Evolutionary conservation across 306 rosid genomes (phyloP).

Genomic region (Castanea crenata): DNA sequence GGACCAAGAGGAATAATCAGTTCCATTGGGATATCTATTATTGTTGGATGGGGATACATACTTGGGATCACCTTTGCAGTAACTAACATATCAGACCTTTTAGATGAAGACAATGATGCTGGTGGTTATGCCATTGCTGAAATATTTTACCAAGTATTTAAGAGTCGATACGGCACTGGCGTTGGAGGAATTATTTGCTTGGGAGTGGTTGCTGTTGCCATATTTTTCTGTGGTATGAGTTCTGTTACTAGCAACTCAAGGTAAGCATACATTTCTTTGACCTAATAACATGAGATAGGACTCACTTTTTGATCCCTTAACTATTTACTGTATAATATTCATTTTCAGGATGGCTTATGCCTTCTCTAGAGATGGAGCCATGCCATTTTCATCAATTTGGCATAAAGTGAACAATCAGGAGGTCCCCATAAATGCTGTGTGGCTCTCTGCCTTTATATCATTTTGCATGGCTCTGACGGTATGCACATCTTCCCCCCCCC

Average conservation of each 20-base stretch:
- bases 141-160: slow-evolving; percentile 77
- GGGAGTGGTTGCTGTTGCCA: slow-evolving; percentile 79
- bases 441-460: no score
- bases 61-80: slow-evolving; percentile 90
- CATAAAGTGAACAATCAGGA: no score
- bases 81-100: slow-evolving; percentile 65
- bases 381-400: slow-evolving; percentile 32
- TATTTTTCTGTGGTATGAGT: slow-evolving; percentile 97
- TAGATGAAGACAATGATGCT: slow-evolving; percentile 74
- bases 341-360: slow-evolving; percentile 82
- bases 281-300: slow-evolving; percentile 3
- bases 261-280: slow-evolving; percentile 28
- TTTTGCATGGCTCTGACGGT: no score
- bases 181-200: slow-evolving; percentile 92
- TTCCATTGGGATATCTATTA: slow-evolving; percentile 79
- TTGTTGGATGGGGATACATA: slow-evolving; percentile 89
- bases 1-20: slow-evolving; percentile 98
- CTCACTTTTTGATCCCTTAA: background rate
- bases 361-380: slow-evolving; percentile 97
- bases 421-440: no score
- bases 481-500: no score
- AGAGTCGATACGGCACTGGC: slow-evolving; percentile 83
- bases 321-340: slow-evolving; percentile 14
- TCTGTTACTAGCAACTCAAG: slow-evolving; percentile 97
- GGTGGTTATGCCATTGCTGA: slow-evolving; percentile 97